phyloP scores from a whole-genome alignment of 331 rosid genomes.

The Quercus lobata region DNA sequence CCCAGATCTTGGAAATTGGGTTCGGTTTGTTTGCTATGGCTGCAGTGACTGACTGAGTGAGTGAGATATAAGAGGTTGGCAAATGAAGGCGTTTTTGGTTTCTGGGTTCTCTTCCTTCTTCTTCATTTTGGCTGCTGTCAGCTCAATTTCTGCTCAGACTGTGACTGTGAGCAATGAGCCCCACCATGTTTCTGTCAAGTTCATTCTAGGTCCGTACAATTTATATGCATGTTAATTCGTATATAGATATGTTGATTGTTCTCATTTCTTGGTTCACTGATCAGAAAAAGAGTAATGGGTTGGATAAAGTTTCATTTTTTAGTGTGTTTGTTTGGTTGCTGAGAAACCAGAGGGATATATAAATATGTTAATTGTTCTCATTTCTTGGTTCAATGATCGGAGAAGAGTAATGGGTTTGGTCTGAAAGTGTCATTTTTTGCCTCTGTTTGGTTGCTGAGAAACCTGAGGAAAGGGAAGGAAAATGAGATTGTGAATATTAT shows the following conservation, averaged over 20 bases:
- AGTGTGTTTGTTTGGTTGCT: conserved; percentile 5
- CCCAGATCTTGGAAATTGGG: conserved; percentile 32
- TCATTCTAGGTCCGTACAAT: conserved; percentile 51
- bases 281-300: conserved; percentile 18
- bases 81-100: conserved; percentile 41
- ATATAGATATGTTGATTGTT: not conserved
- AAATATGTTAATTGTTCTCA: not conserved
- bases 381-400: conserved; percentile 9
- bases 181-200: conserved; percentile 19
- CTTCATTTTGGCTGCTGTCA: conserved; percentile 28
- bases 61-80: not conserved
- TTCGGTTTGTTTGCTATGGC: conserved; percentile 12
- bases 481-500: conserved; percentile 2
- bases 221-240: too few relatives aligned
- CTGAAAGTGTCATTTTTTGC: not conserved
- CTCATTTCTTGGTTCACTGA: conserved; percentile 11
- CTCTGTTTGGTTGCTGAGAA: conserved; percentile 13
- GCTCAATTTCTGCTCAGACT: conserved; percentile 47
- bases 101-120: conserved; percentile 29
- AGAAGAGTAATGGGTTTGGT: conserved; percentile 20
- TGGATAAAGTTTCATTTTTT: conserved; percentile 11
- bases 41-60: not conserved
- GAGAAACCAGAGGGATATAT: too few relatives aligned
- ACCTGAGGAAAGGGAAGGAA: not conserved
- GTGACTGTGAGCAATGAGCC: conserved; percentile 22